A percentile compares a stretch with the other conserved stretches of the same genome.
These are phyloP conservation scores for Claviceps arundinis DNA, from an alignment of 2,329 filamentous ascomycete species.

Conservation along the genomic window DNA sequence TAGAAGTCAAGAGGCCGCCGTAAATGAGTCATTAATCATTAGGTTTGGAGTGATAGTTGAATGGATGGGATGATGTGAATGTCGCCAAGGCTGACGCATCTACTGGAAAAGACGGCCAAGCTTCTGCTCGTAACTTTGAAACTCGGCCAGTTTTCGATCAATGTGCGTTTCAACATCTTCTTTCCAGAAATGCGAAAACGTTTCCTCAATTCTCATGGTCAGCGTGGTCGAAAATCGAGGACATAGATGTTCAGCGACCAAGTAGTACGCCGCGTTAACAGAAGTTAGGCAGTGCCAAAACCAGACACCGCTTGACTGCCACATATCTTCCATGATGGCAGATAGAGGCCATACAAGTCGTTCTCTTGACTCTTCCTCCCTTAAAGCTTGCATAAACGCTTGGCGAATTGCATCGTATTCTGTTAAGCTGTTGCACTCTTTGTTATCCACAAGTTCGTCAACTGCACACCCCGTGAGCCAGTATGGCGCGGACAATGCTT, in stretches of 20 bases:
- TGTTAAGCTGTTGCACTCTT: constrained; percentile 4
- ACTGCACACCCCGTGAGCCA: constrained; percentile 12
- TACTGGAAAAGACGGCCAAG: neutral
- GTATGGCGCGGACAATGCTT: constrained; percentile 10
- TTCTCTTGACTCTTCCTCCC: constrained; percentile 7
- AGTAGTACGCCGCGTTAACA: neutral
- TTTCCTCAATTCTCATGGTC: neutral
- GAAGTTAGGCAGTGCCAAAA: constrained; percentile 3
- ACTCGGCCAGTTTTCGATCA: neutral
- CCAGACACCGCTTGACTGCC: constrained; percentile 2
- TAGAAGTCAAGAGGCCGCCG: too few species aligned
- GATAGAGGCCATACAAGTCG: neutral
- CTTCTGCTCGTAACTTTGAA: neutral
- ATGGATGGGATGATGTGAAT: neutral
- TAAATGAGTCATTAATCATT: too few species aligned
- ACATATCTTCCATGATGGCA: constrained; percentile 2
- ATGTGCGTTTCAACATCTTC: neutral
- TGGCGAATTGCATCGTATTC: constrained; percentile 7
- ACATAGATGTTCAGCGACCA: neutral
- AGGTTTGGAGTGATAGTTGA: neutral
- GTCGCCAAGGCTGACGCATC: neutral
- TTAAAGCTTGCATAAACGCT: constrained; percentile 10
- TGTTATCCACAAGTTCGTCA: constrained; percentile 6
- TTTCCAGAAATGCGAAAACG: neutral
- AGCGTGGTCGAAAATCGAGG: neutral